Conservation (phyloP, 164 flowering plant genomes). For the Macadamia integrifolia region DNA sequence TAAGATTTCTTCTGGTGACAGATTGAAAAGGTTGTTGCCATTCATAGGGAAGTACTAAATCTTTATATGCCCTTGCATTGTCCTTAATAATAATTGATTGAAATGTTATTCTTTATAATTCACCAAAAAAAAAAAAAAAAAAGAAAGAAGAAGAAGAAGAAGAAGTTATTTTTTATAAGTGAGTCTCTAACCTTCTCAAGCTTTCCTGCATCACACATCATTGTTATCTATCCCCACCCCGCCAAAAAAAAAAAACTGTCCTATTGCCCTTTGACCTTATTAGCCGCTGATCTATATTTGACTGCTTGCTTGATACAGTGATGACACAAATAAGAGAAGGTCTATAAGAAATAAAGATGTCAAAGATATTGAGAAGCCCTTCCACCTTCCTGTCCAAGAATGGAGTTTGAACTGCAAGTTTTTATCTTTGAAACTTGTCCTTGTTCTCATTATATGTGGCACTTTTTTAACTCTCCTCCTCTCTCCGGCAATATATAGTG, state of each 20-base stretch:
- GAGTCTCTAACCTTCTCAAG: not conserved
- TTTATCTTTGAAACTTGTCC: slow-evolving; percentile 43
- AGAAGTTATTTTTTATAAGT: not conserved
- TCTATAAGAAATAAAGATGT: slow-evolving; percentile 33
- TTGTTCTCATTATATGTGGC: slow-evolving; percentile 44
- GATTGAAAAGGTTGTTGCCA: too few relatives aligned
- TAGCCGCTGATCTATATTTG: not conserved
- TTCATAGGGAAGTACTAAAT: too few relatives aligned
- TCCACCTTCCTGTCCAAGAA: slow-evolving; percentile 33
- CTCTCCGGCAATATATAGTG: slow-evolving; percentile 44
- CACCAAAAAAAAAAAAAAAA: too few relatives aligned
- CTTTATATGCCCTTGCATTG: too few relatives aligned
- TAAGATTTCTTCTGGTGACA: too few relatives aligned
- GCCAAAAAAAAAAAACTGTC: not conserved
- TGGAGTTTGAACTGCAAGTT: slow-evolving; percentile 46
- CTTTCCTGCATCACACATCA: not conserved
- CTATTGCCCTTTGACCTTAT: not conserved
- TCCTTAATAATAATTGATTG: too few relatives aligned
- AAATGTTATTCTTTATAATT: too few relatives aligned
- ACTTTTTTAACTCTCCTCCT: slow-evolving; percentile 46
- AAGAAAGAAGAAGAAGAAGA: too few relatives aligned
- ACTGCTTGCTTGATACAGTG: slow-evolving; percentile 29
- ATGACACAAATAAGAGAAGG: slow-evolving; percentile 42
- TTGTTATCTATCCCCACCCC: not conserved
- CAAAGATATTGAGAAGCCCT: slow-evolving; percentile 47